phyloP scores from a whole-genome alignment of 768 basidiomycete species.

The Boletus pseudo-olivaceus region DNA sequence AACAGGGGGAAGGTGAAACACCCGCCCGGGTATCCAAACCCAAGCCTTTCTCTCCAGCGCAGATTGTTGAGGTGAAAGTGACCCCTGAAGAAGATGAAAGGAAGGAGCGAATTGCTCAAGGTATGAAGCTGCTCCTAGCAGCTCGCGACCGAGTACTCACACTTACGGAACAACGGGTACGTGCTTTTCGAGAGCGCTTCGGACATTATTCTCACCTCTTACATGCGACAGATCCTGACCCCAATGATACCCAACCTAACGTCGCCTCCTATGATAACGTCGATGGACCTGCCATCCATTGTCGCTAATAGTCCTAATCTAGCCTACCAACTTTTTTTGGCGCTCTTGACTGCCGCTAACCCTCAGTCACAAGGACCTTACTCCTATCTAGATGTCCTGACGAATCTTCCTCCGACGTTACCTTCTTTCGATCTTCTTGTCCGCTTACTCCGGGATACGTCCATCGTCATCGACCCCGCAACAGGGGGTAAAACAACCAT shows the following conservation, averaged over 20 bases:
- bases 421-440: conserved; percentile 73
- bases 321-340: conserved; percentile 63
- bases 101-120: conserved; percentile 57
- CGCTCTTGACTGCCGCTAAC: conserved; percentile 45
- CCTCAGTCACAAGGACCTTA: conserved; percentile 32
- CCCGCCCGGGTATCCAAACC: conserved; percentile 1
- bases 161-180: conserved; percentile 71
- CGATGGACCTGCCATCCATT: conserved; percentile 63
- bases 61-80: conserved; percentile 21
- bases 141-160: conserved; percentile 71
- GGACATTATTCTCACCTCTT: not conserved
- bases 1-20: conserved; percentile 4
- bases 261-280: conserved; percentile 54
- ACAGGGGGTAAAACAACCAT: conserved; percentile 54
- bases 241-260: conserved; percentile 46
- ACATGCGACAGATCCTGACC: conserved; percentile 42
- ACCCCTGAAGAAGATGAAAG: conserved; percentile 51
- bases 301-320: conserved; percentile 66
- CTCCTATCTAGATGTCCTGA: conserved; percentile 61
- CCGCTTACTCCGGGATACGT: conserved; percentile 61
- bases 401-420: conserved; percentile 65
- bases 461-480: conserved; percentile 38
- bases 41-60: not conserved
- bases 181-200: not conserved
- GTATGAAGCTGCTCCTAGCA: conserved; percentile 63